Evolutionary conservation across 106 monocot species (phyloP).

Genomic region (Ottelia alismoides): DNA sequence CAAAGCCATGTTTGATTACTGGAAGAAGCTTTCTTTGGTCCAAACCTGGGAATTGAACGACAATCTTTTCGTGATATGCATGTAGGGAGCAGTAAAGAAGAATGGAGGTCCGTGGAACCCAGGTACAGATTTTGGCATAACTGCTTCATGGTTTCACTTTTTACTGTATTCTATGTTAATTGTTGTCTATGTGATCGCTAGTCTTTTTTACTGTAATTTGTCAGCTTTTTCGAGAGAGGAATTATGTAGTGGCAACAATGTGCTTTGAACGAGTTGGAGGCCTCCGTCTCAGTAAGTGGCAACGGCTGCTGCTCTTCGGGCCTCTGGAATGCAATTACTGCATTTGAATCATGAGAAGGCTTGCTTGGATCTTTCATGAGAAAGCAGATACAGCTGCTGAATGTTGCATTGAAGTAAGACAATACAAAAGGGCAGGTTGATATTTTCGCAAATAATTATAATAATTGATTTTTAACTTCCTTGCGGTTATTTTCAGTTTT

Average conservation of each 20-base stretch:
- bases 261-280: constrained; percentile 64
- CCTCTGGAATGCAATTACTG: constrained; percentile 24
- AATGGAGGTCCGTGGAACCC: constrained; percentile 46
- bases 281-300: constrained; percentile 30
- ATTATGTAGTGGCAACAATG: constrained; percentile 52
- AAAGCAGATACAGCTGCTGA: constrained; percentile 30
- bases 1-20: constrained; percentile 67
- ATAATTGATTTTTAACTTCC: too few species aligned
- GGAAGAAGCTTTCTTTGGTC: constrained; percentile 49
- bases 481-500: too few species aligned
- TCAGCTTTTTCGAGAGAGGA: constrained; percentile 36
- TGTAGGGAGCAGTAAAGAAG: constrained; percentile 26
- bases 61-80: constrained; percentile 28
- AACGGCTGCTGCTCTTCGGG: constrained; percentile 41
- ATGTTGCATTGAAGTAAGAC: constrained; percentile 37
- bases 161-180: neutral
- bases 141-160: neutral
- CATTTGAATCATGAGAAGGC: constrained; percentile 22
- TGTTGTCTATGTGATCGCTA: neutral
- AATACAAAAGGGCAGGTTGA: constrained; percentile 45
- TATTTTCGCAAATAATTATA: too few species aligned
- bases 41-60: constrained; percentile 26
- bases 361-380: constrained; percentile 6
- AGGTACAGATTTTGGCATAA: constrained; percentile 23
- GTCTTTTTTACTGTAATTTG: neutral